These are phyloP conservation scores for Protomyces macrosporus DNA, from an alignment of 1,139 yeast genomes.

Conservation along the genomic window DNA sequence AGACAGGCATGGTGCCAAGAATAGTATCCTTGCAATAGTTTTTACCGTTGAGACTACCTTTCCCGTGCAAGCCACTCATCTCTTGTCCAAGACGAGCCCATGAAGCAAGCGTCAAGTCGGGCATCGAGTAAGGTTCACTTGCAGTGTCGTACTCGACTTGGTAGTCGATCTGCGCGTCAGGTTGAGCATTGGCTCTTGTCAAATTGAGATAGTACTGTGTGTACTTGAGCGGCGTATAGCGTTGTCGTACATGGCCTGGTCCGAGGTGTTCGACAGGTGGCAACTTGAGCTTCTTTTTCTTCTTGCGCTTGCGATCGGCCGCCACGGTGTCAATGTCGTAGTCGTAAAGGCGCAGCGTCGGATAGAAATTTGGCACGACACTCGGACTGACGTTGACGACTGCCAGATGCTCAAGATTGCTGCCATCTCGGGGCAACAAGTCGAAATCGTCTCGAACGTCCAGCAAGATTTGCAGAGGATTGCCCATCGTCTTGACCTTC, in stretches of 20 bases:
- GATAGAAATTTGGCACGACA: conserved; percentile 79
- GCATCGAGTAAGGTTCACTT: conserved; percentile 52
- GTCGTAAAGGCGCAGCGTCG: conserved; percentile 80
- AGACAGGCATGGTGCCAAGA: neutral
- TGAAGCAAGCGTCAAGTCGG: conserved; percentile 48
- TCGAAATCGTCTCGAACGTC: conserved; percentile 30
- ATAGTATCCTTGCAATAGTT: neutral
- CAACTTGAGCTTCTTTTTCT: conserved; percentile 35
- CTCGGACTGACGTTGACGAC: conserved; percentile 68
- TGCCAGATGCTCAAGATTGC: conserved; percentile 52
- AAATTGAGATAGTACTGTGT: conserved; percentile 65
- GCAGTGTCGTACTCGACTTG: conserved; percentile 67
- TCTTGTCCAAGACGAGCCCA: conserved; percentile 10
- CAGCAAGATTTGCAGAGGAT: conserved; percentile 32
- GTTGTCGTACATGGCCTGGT: conserved; percentile 68
- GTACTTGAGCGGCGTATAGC: conserved; percentile 65
- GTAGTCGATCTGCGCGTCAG: conserved; percentile 36
- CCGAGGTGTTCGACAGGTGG: conserved; percentile 57
- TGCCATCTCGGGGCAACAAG: conserved; percentile 27
- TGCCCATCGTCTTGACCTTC: conserved; percentile 40
- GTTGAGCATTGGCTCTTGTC: conserved; percentile 50
- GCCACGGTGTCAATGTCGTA: conserved; percentile 41
- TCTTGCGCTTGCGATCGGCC: conserved; percentile 34
- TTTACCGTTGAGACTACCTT: neutral
- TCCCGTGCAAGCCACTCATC: conserved; percentile 18